A percentile compares a stretch with the other conserved stretches of the same genome.
Evolutionary conservation across 2,329 filamentous ascomycete species (phyloP).

Genomic region (Aspergillus pseudoviridinutans): DNA sequence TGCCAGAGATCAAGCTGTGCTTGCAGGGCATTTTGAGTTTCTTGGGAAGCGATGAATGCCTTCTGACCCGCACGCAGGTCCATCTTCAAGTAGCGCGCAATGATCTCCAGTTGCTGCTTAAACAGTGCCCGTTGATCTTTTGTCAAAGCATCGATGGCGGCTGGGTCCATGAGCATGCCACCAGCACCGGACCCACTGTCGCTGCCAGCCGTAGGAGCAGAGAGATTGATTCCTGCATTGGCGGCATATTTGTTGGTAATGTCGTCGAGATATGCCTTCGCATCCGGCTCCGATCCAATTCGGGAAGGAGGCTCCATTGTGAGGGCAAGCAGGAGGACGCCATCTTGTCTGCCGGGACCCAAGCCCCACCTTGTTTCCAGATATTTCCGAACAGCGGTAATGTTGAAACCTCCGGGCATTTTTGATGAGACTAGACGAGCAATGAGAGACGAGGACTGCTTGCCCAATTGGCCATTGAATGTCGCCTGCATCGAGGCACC

Average conservation of each 20-base stretch:
- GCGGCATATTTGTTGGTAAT: slow-evolving; percentile 85
- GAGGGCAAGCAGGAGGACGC: slow-evolving; percentile 78
- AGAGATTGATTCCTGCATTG: slow-evolving; percentile 76
- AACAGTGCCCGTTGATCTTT: slow-evolving; percentile 95
- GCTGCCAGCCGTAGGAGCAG: slow-evolving; percentile 65
- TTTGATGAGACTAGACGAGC: slow-evolving; percentile 96
- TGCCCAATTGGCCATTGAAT: slow-evolving; percentile 98
- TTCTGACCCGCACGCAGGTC: slow-evolving; percentile 96
- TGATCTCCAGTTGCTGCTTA: slow-evolving; percentile 96
- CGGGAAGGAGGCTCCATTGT: slow-evolving; percentile 90
- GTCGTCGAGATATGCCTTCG: slow-evolving; percentile 87
- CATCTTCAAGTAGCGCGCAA: slow-evolving; percentile 94
- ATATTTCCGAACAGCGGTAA: slow-evolving; percentile 92
- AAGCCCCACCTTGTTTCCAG: slow-evolving; percentile 92
- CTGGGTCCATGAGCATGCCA: slow-evolving; percentile 99
- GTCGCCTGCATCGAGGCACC: slow-evolving; percentile 94
- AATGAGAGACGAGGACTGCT: slow-evolving; percentile 89
- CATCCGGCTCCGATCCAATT: slow-evolving; percentile 83
- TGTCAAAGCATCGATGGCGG: slow-evolving; percentile 91
- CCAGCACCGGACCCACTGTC: slow-evolving; percentile 66
- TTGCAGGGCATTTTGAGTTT: slow-evolving; percentile 83
- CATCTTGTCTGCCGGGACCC: slow-evolving; percentile 81
- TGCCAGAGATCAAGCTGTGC: slow-evolving; percentile 93
- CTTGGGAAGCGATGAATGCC: slow-evolving; percentile 76
- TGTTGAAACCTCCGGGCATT: slow-evolving; percentile 99